Base-by-base conservation (phyloP, 768 basidiomycete species). In the Chalciporus chontae region DNA sequence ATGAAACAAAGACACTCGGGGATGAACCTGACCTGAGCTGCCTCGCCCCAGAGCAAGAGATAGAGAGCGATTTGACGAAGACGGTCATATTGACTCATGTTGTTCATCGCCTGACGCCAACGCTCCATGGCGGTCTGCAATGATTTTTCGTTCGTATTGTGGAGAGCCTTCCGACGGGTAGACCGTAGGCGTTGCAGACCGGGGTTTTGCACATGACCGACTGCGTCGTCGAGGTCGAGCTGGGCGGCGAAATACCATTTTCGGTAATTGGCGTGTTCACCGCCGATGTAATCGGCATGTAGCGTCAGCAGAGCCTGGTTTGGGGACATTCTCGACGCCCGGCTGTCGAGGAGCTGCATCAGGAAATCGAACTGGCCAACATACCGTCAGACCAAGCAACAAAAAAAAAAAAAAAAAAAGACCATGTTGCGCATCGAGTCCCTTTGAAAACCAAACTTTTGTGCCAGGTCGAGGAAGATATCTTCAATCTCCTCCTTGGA, bases 191-290 rank as follows among this genome's bases (percentile, higher is more conserved):
- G 85, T 43, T 80, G 81, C 5, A 96, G 74, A 49, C 94, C 94
- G 0, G 93, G 91, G 66, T 96, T 97, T 64, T 96, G 92, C 6
- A 80, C 79, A 52, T 88, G 83, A 24, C 95, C 96, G 46, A 98
- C 85, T 42, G 94, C 95, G 59, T 99, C 96, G 68, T 99, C 96
- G 38, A 98, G 86, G 68, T 98, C 95, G 52, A 99, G 84, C 69
- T 99, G 96, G 17, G 95, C 94, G 24, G 95, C 96, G 69, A 98
- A 99, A 73, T 99, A 99, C 96, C 96, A 98, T 73, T 97, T 97
- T 53, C 96, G 90, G 73, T 98, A 98, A 74, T 98, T 98, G 43
- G 96, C 92, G 62, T 97, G 87, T 68, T 95, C 90, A 3, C 96
- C 96, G 18, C 96, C 96, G 60, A 99, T 97, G 70, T 98, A 99